These are phyloP conservation scores for Phialocephala sp. DNA, from an alignment of 2,329 filamentous ascomycete genomes.

Conservation along the genomic window DNA sequence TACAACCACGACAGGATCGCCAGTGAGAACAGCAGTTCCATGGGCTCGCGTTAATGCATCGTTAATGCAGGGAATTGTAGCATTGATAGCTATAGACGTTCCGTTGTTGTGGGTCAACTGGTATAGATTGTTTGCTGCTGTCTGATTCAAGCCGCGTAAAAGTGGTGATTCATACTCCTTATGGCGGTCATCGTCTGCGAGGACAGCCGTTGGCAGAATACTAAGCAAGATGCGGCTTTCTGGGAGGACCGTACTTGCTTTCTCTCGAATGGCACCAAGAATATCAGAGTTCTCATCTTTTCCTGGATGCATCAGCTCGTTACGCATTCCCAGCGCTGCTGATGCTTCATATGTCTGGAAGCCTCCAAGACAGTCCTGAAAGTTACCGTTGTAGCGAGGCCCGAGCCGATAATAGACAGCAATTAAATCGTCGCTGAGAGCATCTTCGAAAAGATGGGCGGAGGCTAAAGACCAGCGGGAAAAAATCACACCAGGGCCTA, in stretches of 20 bases:
- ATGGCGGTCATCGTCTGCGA: conserved; percentile 81
- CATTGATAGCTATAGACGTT: conserved; percentile 84
- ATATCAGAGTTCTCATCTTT: conserved; percentile 94
- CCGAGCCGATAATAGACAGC: conserved; percentile 91
- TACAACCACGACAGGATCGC: conserved; percentile 79
- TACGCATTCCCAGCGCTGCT: conserved; percentile 85
- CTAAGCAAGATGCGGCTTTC: conserved; percentile 84
- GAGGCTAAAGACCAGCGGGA: conserved; percentile 91
- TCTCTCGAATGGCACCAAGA: conserved; percentile 82
- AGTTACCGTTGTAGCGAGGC: conserved; percentile 91
- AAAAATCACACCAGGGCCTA: conserved; percentile 73
- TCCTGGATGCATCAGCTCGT: conserved; percentile 87
- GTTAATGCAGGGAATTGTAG: conserved; percentile 83
- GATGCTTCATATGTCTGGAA: conserved; percentile 97
- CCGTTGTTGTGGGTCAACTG: conserved; percentile 75
- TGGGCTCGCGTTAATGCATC: conserved; percentile 83
- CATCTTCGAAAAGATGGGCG: conserved; percentile 86
- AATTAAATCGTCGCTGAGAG: conserved; percentile 87
- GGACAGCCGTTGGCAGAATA: conserved; percentile 78
- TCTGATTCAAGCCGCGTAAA: conserved; percentile 75
- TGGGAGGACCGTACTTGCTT: conserved; percentile 80
- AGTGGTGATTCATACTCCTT: conserved; percentile 74
- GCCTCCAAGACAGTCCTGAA: conserved; percentile 92
- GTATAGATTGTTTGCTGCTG: conserved; percentile 70
- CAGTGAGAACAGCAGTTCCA: conserved; percentile 82